Evolutionary conservation across 768 basidiomycete genomes (phyloP).

Genomic region (Kwoniella dendrophila): DNA sequence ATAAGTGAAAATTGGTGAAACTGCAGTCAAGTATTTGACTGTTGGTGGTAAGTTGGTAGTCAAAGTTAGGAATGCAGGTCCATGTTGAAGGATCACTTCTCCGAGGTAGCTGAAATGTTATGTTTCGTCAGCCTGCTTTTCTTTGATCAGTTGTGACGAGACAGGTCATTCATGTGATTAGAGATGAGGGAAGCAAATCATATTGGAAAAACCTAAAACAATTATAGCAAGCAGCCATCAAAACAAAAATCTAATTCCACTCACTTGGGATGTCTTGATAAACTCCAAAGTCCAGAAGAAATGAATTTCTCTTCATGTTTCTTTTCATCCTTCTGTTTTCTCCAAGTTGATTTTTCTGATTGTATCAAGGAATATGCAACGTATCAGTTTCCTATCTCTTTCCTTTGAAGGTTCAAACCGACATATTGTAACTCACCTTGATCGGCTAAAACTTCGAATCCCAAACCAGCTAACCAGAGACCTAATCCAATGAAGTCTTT

Average conservation of each 20-base stretch:
- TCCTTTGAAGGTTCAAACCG: not conserved
- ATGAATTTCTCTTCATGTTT: constrained; percentile 74
- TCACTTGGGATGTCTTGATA: constrained; percentile 74
- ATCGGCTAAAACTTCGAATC: constrained; percentile 55
- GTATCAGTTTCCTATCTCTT: not conserved
- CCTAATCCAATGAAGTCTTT: constrained; percentile 64
- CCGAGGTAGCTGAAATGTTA: constrained; percentile 68
- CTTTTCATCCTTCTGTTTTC: constrained; percentile 64
- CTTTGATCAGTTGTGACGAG: too few relatives aligned
- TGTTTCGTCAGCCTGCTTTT: not conserved
- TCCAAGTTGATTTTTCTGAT: constrained; percentile 67
- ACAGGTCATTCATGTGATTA: too few relatives aligned
- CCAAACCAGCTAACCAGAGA: constrained; percentile 64
- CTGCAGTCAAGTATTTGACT: constrained; percentile 57
- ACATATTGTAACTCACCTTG: constrained; percentile 23
- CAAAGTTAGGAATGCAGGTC: constrained; percentile 66
- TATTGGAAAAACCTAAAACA: too few relatives aligned
- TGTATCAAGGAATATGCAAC: not conserved
- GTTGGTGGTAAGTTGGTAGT: constrained; percentile 59
- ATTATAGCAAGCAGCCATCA: too few relatives aligned
- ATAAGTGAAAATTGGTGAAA: constrained; percentile 69
- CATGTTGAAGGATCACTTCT: constrained; percentile 71
- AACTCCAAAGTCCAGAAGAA: constrained; percentile 67
- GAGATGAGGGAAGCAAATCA: too few relatives aligned
- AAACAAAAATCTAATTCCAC: constrained; percentile 18